Conservation (phyloP, 1,139 yeast genomes). For the Candida smagusa region DNA sequence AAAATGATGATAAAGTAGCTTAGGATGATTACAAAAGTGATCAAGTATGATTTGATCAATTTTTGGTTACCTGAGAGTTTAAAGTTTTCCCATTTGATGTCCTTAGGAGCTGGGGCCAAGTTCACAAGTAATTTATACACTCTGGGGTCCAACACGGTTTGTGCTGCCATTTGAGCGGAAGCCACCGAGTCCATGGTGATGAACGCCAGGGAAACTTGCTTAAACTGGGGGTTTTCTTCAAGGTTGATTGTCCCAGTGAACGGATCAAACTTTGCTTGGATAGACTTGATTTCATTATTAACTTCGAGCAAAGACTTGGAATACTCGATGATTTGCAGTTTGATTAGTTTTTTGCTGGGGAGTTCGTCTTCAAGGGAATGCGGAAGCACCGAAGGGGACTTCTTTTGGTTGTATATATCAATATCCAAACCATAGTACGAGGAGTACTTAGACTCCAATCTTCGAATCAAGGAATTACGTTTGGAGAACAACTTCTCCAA, state of each 20-base stretch:
- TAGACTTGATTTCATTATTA: conserved; percentile 26
- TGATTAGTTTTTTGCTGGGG: conserved; percentile 6
- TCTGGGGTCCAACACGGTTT: conserved; percentile 74
- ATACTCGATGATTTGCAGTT: conserved; percentile 15
- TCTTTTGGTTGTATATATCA: conserved; percentile 32
- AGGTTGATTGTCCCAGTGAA: conserved; percentile 24
- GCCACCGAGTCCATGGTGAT: conserved; percentile 84
- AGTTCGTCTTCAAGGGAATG: conserved; percentile 1
- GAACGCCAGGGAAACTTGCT: conserved; percentile 64
- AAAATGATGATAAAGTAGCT: conserved; percentile 62
- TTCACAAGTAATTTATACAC: conserved; percentile 68
- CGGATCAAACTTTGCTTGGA: conserved; percentile 32
- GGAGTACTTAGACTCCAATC: conserved; percentile 47
- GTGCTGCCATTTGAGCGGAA: conserved; percentile 84
- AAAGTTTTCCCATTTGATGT: conserved; percentile 73
- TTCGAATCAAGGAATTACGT: conserved; percentile 30
- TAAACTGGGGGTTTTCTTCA: conserved; percentile 25
- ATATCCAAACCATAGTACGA: conserved; percentile 43
- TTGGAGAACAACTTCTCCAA: conserved; percentile 39
- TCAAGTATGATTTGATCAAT: conserved; percentile 52
- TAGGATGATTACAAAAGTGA: conserved; percentile 60
- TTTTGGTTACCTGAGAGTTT: conserved; percentile 57
- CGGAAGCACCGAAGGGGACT: conserved; percentile 27
- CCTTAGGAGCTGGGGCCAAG: conserved; percentile 80
- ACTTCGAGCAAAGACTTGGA: conserved; percentile 22